phyloP scores from a whole-genome alignment of 306 rosid species.

The Rosa lucieae region DNA sequence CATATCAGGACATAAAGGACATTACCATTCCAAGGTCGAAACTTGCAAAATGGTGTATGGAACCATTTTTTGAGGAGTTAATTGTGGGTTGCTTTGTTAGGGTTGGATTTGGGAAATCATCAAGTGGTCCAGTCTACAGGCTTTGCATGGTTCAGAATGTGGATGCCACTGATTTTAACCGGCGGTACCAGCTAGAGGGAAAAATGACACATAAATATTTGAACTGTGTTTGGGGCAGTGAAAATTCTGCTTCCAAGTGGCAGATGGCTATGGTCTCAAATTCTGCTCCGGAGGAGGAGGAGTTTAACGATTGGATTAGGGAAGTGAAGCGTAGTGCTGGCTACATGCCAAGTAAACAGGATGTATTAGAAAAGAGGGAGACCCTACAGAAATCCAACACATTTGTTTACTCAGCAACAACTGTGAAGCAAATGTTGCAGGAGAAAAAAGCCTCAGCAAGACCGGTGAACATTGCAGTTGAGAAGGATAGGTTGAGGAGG shows the following conservation, averaged over 20 bases:
- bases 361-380: slow-evolving; percentile 49
- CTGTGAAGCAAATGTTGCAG: slow-evolving; percentile 64
- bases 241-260: slow-evolving; percentile 48
- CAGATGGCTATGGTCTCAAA: slow-evolving; percentile 58
- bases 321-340: slow-evolving; percentile 50
- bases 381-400: slow-evolving; percentile 45
- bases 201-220: slow-evolving; percentile 53
- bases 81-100: slow-evolving; percentile 69
- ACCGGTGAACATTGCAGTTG: slow-evolving; percentile 62
- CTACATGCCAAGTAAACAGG: slow-evolving; percentile 43
- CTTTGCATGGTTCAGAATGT: slow-evolving; percentile 55
- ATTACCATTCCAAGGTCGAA: slow-evolving; percentile 59
- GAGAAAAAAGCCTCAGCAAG: slow-evolving; percentile 50
- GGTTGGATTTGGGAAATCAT: slow-evolving; percentile 53
- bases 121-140: slow-evolving; percentile 51
- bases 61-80: slow-evolving; percentile 67
- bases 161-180: slow-evolving; percentile 36
- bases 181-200: slow-evolving; percentile 50
- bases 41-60: slow-evolving; percentile 61
- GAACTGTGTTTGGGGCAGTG: slow-evolving; percentile 61
- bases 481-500: slow-evolving; percentile 55
- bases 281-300: slow-evolving; percentile 54
- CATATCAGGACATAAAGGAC: slow-evolving; percentile 49
- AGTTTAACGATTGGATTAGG: slow-evolving; percentile 48
- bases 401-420: slow-evolving; percentile 54